phyloP scores from a whole-genome alignment of 352 stramenopile species.

The Phytophthora palmivora region DNA sequence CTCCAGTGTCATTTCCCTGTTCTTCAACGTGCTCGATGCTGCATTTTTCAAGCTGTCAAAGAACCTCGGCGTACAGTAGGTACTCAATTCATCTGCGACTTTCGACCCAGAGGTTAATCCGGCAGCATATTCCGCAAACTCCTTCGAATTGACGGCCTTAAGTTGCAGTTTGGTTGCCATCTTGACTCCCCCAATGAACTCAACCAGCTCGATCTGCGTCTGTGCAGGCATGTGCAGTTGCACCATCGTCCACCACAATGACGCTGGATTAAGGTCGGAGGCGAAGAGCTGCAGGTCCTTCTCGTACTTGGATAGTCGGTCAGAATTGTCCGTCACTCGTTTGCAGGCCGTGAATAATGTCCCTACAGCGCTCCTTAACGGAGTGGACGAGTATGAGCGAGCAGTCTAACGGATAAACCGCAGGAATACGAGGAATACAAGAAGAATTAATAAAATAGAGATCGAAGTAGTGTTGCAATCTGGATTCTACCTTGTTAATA shows the following conservation, averaged over 20 bases:
- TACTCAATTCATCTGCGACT: constrained; percentile 19
- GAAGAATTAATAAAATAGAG: neutral
- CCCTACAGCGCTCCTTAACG: constrained; percentile 22
- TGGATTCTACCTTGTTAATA: neutral
- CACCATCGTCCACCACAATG: constrained; percentile 39
- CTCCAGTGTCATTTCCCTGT: constrained; percentile 46
- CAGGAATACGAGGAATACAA: constrained; percentile 4
- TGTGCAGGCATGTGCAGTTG: constrained; percentile 45
- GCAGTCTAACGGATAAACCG: constrained; percentile 9
- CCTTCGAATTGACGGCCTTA: constrained; percentile 42
- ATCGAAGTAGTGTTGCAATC: neutral
- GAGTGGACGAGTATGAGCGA: constrained; percentile 25
- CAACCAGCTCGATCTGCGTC: constrained; percentile 41
- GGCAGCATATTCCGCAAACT: constrained; percentile 40
- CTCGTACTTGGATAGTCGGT: constrained; percentile 32
- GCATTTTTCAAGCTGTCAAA: constrained; percentile 34
- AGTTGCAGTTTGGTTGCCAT: constrained; percentile 37
- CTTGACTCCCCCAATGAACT: constrained; percentile 49
- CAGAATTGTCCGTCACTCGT: constrained; percentile 25
- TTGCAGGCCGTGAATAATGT: constrained; percentile 21
- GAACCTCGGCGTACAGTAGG: constrained; percentile 43
- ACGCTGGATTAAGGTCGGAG: constrained; percentile 25
- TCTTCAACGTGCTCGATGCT: constrained; percentile 22
- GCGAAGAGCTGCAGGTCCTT: constrained; percentile 38
- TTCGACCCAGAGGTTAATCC: constrained; percentile 14